Evolutionary conservation across 2,329 filamentous ascomycete species (phyloP).

Genomic region (Cladosporium oxysporum): DNA sequence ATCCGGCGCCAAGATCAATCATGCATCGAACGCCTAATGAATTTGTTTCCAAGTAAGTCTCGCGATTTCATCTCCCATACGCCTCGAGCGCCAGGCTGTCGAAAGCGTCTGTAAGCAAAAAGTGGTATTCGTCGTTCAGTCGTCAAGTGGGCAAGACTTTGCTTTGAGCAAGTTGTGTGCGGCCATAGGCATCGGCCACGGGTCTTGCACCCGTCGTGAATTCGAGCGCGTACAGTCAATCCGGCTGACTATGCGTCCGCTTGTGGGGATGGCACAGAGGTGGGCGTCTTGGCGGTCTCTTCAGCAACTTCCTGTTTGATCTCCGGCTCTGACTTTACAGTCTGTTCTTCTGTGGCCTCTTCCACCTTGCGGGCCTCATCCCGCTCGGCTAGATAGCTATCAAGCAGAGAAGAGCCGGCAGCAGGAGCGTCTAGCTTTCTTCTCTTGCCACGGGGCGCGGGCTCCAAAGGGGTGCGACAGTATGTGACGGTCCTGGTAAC

Average conservation of each 20-base stretch:
- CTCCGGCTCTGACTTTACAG: neutral
- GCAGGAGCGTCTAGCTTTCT: constrained; percentile 67
- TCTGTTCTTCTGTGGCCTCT: neutral
- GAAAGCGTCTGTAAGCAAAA: constrained; percentile 17
- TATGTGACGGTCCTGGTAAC: constrained; percentile 94
- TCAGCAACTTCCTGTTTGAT: constrained; percentile 6
- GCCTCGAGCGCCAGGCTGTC: constrained; percentile 33
- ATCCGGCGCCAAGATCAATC: neutral
- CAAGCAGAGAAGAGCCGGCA: constrained; percentile 79
- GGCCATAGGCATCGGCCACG: neutral
- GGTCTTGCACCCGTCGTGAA: neutral
- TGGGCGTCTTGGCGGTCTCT: neutral
- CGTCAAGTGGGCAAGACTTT: constrained; percentile 22
- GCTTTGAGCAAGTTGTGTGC: neutral
- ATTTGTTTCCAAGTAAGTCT: neutral
- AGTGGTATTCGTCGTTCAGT: constrained; percentile 28
- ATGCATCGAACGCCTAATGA: neutral
- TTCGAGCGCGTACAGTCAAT: neutral
- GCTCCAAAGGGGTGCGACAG: constrained; percentile 71
- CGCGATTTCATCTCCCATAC: constrained; percentile 16
- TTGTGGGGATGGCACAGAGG: constrained; percentile 1
- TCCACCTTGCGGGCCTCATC: constrained; percentile 56
- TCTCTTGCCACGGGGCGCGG: constrained; percentile 89
- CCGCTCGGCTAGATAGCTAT: constrained; percentile 82
- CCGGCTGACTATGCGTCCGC: constrained; percentile 11